Evolutionary conservation across 208 protist genomes (phyloP).

Genomic region (Crithidia fasciculata): DNA sequence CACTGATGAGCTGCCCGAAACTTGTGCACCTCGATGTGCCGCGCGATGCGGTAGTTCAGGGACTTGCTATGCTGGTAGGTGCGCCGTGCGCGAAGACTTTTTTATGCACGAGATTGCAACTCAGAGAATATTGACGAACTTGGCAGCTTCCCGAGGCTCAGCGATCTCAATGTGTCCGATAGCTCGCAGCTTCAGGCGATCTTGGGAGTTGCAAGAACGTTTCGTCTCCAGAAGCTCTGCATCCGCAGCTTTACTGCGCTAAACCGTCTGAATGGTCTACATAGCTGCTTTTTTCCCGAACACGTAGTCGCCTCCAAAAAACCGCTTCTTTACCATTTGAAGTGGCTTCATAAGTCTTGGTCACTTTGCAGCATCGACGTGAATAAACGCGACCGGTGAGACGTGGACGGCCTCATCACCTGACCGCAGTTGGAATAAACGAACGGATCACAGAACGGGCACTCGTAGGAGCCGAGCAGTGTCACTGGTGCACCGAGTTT

Average conservation of each 20-base stretch:
- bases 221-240: not conserved
- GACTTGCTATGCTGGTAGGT: too few relatives aligned
- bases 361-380: not conserved
- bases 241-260: not conserved
- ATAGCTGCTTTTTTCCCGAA: not conserved
- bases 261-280: not conserved
- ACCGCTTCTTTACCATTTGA: not conserved
- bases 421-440: too few relatives aligned
- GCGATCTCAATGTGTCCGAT: not conserved
- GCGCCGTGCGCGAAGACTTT: too few relatives aligned
- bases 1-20: too few relatives aligned
- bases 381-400: not conserved
- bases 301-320: not conserved
- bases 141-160: not conserved
- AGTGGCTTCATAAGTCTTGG: not conserved
- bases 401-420: too few relatives aligned
- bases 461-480: too few relatives aligned
- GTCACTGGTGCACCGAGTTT: too few relatives aligned
- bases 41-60: too few relatives aligned
- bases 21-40: too few relatives aligned
- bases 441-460: too few relatives aligned
- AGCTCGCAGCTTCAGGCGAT: not conserved
- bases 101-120: not conserved
- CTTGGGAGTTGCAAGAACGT: not conserved
- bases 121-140: not conserved